Base-by-base conservation (phyloP, 495 filamentous ascomycete species). In the Melanomma pulvis-pyrius region DNA sequence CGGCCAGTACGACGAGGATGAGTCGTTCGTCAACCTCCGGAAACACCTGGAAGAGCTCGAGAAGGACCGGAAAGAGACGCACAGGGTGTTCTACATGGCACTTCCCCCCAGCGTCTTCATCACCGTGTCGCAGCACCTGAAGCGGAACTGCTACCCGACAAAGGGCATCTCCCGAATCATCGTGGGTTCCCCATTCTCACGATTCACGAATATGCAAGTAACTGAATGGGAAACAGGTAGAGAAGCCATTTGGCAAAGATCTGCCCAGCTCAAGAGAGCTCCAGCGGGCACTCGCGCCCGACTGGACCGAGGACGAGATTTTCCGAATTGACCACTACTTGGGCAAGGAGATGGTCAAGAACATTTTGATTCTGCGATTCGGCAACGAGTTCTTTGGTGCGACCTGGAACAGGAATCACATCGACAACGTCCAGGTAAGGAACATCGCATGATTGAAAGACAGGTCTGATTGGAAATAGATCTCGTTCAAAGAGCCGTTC, bases 261-360 rank as follows among this genome's bases (percentile, higher is more conserved):
- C 84, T 99, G 56, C 85, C 83, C 48, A 96, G 92, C 83, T 98
- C 96, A 47, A 88, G 96, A 55, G 92, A 96, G 73, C 86, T 99
- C 48, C 92, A 98, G 73, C 96, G 92, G 77, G 93, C 96, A 2
- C 84, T 99, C 54, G 92, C 93, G 71, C 96, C 96, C 32, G 92
- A 98, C 82, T 99, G 96, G 96, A 96, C 90, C 75, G 96, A 99
- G 79, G 96, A 99, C 51, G 96, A 99, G 82, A 91, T 98, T 70
- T 99, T 96, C 87, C 93, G 96, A 74, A 99, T 99, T 74, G 96
- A 99, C 77, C 96, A 99, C 81, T 99, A 99, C 77, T 86, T 99
- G 44, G 96, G 96, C 71, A 99, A 99, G 86, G 96, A 99, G 82
- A 99, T 99, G 96, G 96, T 99, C 60, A 99, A 99, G 86, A 99